Conservation (phyloP, 2,329 filamentous ascomycete species). For the Cryoendolithus antarcticus region DNA sequence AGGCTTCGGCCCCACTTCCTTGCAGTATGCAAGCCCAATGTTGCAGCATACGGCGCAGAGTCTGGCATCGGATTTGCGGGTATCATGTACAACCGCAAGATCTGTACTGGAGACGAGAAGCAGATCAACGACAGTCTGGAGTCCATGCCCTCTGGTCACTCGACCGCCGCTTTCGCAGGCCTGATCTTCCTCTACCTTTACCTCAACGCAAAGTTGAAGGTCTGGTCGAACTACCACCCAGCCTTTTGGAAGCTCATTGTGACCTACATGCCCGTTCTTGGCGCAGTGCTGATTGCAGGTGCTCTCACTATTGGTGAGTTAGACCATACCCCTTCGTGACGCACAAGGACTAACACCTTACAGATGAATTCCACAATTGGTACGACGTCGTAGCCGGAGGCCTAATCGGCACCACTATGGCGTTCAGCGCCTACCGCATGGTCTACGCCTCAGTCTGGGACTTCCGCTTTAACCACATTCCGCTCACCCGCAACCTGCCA, state of each 20-base stretch:
- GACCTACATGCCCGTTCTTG: conserved; percentile 54
- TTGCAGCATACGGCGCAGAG: conserved; percentile 31
- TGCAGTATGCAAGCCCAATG: conserved; percentile 50
- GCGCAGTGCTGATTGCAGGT: conserved; percentile 55
- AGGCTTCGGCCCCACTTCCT: conserved; percentile 6
- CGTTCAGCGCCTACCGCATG: conserved; percentile 55
- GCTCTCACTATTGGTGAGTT: conserved; percentile 46
- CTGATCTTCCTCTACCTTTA: conserved; percentile 61
- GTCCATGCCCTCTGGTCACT: conserved; percentile 62
- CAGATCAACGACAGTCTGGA: conserved; percentile 59
- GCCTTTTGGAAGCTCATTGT: conserved; percentile 61
- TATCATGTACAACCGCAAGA: conserved; percentile 56
- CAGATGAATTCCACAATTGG: conserved; percentile 59
- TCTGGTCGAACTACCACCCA: conserved; percentile 60
- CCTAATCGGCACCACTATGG: conserved; percentile 52
- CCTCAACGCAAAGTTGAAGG: conserved; percentile 67
- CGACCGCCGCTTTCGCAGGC: conserved; percentile 59
- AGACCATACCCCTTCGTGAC: no score
- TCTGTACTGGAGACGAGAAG: conserved; percentile 54
- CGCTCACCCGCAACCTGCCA: conserved; percentile 45
- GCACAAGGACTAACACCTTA: no score
- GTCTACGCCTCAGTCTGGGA: conserved; percentile 57
- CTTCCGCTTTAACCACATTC: conserved; percentile 55
- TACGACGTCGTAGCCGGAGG: conserved; percentile 60
- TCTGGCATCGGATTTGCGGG: conserved; percentile 41